Conservation (phyloP, 139 green algal species). For the Chlamydomonas incerta region DNA sequence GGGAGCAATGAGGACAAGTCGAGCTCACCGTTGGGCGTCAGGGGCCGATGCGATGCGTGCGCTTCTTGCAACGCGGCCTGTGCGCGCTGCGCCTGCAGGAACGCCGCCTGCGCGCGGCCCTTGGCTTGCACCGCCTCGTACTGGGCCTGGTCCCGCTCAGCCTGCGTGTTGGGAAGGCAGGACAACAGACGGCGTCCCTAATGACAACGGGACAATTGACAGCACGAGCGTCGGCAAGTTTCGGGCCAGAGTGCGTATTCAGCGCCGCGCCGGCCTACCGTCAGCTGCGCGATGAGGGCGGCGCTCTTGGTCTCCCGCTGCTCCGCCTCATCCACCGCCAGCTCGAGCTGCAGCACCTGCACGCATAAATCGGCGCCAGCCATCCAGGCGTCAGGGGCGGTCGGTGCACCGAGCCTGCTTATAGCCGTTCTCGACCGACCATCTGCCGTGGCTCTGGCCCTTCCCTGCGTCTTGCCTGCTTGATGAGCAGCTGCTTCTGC, state of each 20-base stretch:
- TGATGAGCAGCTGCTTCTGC: conserved; percentile 78
- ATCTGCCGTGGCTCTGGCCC: too few species aligned
- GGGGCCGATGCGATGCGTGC: too few species aligned
- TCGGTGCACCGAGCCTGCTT: too few species aligned
- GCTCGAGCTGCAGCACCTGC: conserved; percentile 63
- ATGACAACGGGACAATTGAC: too few species aligned
- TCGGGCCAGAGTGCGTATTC: too few species aligned
- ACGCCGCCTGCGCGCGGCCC: background rate
- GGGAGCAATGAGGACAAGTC: too few species aligned
- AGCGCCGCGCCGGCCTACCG: too few species aligned
- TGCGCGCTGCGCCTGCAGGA: background rate
- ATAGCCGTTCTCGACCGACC: too few species aligned
- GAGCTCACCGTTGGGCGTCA: background rate
- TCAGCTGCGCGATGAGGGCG: background rate
- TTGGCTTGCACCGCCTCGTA: background rate
- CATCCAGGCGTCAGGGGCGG: too few species aligned
- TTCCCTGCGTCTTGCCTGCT: conserved; percentile 62
- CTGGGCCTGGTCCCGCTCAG: background rate
- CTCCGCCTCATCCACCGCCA: conserved; percentile 37
- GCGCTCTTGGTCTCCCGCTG: background rate
- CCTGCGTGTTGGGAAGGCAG: background rate
- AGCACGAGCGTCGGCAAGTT: too few species aligned
- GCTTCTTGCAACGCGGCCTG: background rate
- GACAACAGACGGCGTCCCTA: background rate
- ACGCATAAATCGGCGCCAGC: too few species aligned